These are phyloP conservation scores for Helianthus annuus DNA, from an alignment of 129 eudicot species.

Conservation along the genomic window DNA sequence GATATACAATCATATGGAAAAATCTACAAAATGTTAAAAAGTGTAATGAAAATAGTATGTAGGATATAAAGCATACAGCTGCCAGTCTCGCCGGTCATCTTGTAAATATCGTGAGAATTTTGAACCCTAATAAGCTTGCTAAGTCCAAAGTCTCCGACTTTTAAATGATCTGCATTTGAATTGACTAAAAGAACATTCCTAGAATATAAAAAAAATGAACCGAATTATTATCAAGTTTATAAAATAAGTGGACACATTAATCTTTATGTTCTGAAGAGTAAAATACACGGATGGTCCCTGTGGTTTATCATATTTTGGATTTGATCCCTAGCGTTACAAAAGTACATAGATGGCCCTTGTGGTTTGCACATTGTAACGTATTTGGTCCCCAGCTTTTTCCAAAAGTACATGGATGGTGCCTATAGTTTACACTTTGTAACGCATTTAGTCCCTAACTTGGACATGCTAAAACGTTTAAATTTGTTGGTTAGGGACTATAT, in stretches of 20 bases:
- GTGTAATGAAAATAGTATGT: not conserved
- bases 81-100: constrained; percentile 99
- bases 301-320: too few species aligned
- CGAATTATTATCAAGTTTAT: not conserved
- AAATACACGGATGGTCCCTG: too few species aligned
- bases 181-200: constrained; percentile 98
- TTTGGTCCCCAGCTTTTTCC: too few species aligned
- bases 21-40: not conserved
- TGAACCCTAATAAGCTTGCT: constrained; percentile 94
- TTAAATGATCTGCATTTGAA: constrained; percentile 89
- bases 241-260: not conserved
- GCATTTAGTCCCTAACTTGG: too few species aligned
- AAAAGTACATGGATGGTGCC: too few species aligned
- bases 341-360: too few species aligned
- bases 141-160: constrained; percentile 97
- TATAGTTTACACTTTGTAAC: too few species aligned
- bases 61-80: constrained; percentile 69
- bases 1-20: not conserved
- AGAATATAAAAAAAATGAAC: constrained; percentile 16
- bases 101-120: constrained; percentile 86
- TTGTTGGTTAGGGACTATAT: too few species aligned
- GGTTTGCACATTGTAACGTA: too few species aligned
- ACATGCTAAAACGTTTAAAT: too few species aligned
- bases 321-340: too few species aligned
- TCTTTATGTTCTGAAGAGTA: too few species aligned